phyloP scores from a whole-genome alignment of 177 flowering plant genomes.

The Vitis hybrid region DNA sequence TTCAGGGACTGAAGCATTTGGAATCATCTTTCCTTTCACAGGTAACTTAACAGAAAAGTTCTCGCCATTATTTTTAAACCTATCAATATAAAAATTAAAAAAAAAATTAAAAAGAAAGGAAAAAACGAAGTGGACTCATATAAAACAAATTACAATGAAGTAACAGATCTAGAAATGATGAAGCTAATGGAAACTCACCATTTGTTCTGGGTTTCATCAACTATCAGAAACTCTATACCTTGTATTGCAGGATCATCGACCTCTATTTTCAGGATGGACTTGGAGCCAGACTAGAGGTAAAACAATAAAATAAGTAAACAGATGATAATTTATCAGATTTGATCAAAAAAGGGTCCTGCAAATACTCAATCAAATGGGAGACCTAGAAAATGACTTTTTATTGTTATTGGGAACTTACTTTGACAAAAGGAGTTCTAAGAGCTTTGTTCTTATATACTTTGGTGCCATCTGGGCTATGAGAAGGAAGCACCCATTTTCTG shows the following conservation, averaged over 20 bases:
- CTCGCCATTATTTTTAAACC: constrained; percentile 81
- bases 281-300: constrained; percentile 62
- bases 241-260: constrained; percentile 71
- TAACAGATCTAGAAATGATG: background rate
- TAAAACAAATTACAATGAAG: background rate
- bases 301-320: constrained; percentile 8
- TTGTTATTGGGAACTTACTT: constrained; percentile 37
- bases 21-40: constrained; percentile 23
- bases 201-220: constrained; percentile 69
- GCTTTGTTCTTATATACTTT: constrained; percentile 71
- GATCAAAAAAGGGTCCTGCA: background rate
- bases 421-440: constrained; percentile 76
- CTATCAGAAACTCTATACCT: constrained; percentile 86
- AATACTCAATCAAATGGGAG: constrained; percentile 6
- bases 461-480: constrained; percentile 74
- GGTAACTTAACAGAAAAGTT: constrained; percentile 67
- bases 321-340: background rate
- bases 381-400: background rate
- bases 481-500: constrained; percentile 88
- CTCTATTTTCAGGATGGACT: constrained; percentile 62
- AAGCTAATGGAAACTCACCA: constrained; percentile 48
- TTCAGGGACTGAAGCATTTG: constrained; percentile 73
- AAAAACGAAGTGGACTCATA: background rate
- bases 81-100: constrained; percentile 21
- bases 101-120: background rate